Base-by-base conservation (phyloP, 306 rosid species). In the Cucurbita maxima region DNA sequence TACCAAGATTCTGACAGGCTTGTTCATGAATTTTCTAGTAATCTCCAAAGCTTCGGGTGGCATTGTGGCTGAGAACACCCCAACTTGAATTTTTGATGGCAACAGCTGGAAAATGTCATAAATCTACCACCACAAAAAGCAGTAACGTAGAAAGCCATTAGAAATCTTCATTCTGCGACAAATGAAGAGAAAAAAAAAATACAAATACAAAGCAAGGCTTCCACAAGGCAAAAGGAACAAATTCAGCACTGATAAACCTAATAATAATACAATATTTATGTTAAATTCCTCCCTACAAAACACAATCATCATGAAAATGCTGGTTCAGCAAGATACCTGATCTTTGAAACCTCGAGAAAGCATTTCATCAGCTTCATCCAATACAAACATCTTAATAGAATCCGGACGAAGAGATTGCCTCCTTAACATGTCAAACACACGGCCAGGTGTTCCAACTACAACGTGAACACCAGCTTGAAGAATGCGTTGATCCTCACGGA, bases 41-140 rank as follows among this genome's bases (percentile, higher is more conserved):
- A 94, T 94, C 76, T 94, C 98, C 66, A 94, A 92, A 36, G 97
- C 97, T 78, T 94, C 98, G 0, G 98, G 98, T 11, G 98, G 98
- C 98, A 94, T 94, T 13, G 97, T 94, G n/a, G 97, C 98, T n/a
- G 98, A 94, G 77, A 90, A 94, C 16, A 94, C 96, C 18, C 98
- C 98, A 51, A 94, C 97, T 84, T 94, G 98, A 79, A 94, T 85
- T 81, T 87, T 90, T 1, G 85, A 83, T 10, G 98, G 98, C 76
- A 94, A 84, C n/a, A 88, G 82, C 90, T 94, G 98, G 85, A 94
- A 94, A 72, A 94, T 94, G 78, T 94, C 97, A 68, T 90, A 94
- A 70, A 94, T 94, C 98, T 94, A 89, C 79, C 75, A 76, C 73
- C 48, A 77, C 7, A 45, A 25, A 73, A 75, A 16, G n/a, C 19